These are phyloP conservation scores for Starmera stellimalicola DNA, from an alignment of 1,139 yeast species.

Conservation along the genomic window DNA sequence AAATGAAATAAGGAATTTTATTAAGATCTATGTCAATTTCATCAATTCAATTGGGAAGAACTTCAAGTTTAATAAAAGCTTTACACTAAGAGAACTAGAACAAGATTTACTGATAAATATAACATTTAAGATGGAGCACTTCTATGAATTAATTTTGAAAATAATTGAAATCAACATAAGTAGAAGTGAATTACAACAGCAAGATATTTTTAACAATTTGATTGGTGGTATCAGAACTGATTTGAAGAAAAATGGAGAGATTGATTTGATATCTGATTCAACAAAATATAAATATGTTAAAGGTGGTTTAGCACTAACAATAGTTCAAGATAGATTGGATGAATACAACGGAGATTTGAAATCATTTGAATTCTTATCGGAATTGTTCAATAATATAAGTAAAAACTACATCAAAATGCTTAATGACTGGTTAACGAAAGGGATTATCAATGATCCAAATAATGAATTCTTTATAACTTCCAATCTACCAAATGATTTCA, in stretches of 20 bases:
- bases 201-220: constrained; percentile 22
- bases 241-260: constrained; percentile 29
- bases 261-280: constrained; percentile 43
- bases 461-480: constrained; percentile 71
- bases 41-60: constrained; percentile 46
- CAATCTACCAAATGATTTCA: constrained; percentile 21
- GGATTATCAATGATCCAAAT: constrained; percentile 68
- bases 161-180: constrained; percentile 34
- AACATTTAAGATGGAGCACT: constrained; percentile 37
- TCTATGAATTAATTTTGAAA: constrained; percentile 43
- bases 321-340: constrained; percentile 50
- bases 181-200: constrained; percentile 12
- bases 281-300: constrained; percentile 48
- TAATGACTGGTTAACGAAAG: constrained; percentile 69
- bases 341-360: constrained; percentile 58
- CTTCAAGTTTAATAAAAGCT: constrained; percentile 33
- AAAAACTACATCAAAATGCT: constrained; percentile 59
- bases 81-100: constrained; percentile 40
- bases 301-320: constrained; percentile 57
- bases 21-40: constrained; percentile 36
- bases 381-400: constrained; percentile 51
- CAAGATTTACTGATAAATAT: constrained; percentile 27
- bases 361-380: constrained; percentile 41
- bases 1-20: constrained; percentile 40
- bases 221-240: constrained; percentile 35